phyloP scores from a whole-genome alignment of 1,284 basidiomycete species.

The Ceratobasidium sp. region DNA sequence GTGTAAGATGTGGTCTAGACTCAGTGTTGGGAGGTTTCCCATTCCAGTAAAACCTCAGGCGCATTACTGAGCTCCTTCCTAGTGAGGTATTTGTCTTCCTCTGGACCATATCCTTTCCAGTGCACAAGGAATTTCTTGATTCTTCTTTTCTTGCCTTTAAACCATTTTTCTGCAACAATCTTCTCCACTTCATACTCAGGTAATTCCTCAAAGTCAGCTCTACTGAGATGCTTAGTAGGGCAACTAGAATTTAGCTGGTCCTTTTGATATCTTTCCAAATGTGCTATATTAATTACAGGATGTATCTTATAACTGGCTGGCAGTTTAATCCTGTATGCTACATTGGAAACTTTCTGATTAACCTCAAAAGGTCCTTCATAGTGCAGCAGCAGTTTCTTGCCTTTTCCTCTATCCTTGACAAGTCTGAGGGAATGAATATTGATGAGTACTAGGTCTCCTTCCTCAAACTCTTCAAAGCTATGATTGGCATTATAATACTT shows the following conservation, averaged over 20 bases:
- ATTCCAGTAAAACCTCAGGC: no score
- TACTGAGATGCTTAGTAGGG: background rate
- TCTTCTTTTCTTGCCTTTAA: no score
- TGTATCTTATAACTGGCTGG: slow-evolving; percentile 45
- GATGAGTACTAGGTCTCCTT: slow-evolving; percentile 47
- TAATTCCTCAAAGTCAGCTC: background rate
- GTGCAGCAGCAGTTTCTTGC: slow-evolving; percentile 47
- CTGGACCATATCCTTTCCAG: no score
- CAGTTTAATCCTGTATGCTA: slow-evolving; percentile 46
- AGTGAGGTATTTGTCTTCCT: no score
- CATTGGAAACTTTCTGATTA: slow-evolving; percentile 44
- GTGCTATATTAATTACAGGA: slow-evolving; percentile 47
- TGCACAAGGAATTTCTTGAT: no score
- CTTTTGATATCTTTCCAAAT: slow-evolving; percentile 44
- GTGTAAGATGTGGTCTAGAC: no score
- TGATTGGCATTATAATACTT: slow-evolving; percentile 43
- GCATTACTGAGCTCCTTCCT: no score
- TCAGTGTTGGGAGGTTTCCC: no score
- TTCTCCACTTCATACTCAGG: no score
- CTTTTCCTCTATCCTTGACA: slow-evolving; percentile 44
- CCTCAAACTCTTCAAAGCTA: slow-evolving; percentile 39
- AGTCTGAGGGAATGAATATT: slow-evolving; percentile 48
- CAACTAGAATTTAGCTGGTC: slow-evolving; percentile 41
- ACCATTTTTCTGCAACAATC: no score
- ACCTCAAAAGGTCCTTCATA: slow-evolving; percentile 50